These are phyloP conservation scores for Naganishia antarctica DNA, from an alignment of 768 basidiomycete species.

Conservation along the genomic window DNA sequence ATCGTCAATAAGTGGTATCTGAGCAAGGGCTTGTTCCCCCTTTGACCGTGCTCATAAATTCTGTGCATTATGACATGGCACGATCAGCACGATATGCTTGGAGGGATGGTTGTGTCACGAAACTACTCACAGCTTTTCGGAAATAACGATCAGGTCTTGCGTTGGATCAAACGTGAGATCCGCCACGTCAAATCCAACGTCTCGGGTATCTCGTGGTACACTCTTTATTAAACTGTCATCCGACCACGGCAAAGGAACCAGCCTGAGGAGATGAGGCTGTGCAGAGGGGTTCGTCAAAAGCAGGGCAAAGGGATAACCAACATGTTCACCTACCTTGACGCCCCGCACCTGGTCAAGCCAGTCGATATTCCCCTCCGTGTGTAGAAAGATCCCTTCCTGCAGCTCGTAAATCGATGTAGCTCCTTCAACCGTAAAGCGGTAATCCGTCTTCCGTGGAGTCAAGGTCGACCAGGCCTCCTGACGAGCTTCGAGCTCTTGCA, in stretches of 20 bases:
- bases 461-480: slow-evolving; percentile 13
- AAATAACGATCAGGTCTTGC: slow-evolving; percentile 60
- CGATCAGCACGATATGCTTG: too few species aligned
- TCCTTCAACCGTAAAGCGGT: slow-evolving; percentile 27
- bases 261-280: slow-evolving; percentile 31
- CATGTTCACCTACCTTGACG: background rate
- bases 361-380: slow-evolving; percentile 7
- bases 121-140: slow-evolving; percentile 52
- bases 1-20: slow-evolving; percentile 42
- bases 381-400: slow-evolving; percentile 46
- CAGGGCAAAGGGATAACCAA: background rate
- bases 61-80: background rate
- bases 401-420: slow-evolving; percentile 44
- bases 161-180: slow-evolving; percentile 59
- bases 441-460: slow-evolving; percentile 8
- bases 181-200: slow-evolving; percentile 38
- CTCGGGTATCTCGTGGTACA: slow-evolving; percentile 24
- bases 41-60: slow-evolving; percentile 25
- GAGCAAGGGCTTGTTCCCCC: slow-evolving; percentile 7
- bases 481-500: slow-evolving; percentile 15
- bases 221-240: slow-evolving; percentile 31
- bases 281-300: slow-evolving; percentile 26
- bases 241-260: slow-evolving; percentile 41
- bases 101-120: too few species aligned
- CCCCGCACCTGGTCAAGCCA: slow-evolving; percentile 1